Evolutionary conservation across 2,329 filamentous ascomycete genomes (phyloP), one percentile per base, ranked within the genome.

Genomic region (Fusarium sp.): DNA sequence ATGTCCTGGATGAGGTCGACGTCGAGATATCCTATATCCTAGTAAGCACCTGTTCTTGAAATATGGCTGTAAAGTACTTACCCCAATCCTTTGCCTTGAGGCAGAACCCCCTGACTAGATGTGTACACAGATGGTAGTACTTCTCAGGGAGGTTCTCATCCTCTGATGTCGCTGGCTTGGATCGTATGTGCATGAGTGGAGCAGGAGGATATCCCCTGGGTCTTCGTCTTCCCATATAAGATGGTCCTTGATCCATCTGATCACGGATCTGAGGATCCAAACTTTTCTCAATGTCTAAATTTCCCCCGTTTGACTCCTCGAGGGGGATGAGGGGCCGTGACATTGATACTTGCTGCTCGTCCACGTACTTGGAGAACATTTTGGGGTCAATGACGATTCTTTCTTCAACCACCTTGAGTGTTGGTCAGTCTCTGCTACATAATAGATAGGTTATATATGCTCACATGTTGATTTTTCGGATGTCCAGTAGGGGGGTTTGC

Each of bases 51-150:
- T 25, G 5, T 4, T 2, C 11, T 20, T 16, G 13, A 10, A 25
- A 4, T 7, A 5, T 8, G 7, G 13, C 25, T 18, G 2, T 6
- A 27, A 29, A 27, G 7, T 2, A 25, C 56, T 2, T 6, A 66
- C 64, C 64, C 62, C 61, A 66, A 36, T 66, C 27, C 25, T 66
- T 66, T 0, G 56, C 25, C 29, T 61, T 65, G 14, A 66, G 34
- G 9, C 62, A 65, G 7, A 62, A 62, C 0, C 62, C 64, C 13
- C 23, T 51, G 0, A 65, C 34, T 4, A 38, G 10, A 14, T 40
- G 58, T 8, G 50, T 57, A 6, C 56, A 65, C 4, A 65, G 13
- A 2, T 29, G 33, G 10, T 49, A 46, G 10, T 66, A 34, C n/a
- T 27, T 23, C 2, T 50, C 46, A n/a, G 33, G 60, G 4, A 66